Evolutionary conservation across 257 asterid species (phyloP).

Genomic region (Osmanthus fragrans): DNA sequence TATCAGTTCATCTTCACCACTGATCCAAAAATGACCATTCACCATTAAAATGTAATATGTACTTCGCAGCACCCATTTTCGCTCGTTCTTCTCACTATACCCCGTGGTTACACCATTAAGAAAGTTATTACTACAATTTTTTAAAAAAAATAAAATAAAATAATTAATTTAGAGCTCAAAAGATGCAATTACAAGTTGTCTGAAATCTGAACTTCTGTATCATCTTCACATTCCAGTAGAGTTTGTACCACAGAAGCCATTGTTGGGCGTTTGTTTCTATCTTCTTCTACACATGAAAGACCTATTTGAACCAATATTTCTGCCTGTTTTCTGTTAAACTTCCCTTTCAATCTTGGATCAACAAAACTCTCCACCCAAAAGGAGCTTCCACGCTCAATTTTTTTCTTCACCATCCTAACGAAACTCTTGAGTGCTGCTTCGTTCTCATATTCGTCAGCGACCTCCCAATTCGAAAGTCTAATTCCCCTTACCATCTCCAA

Average conservation of each 20-base stretch:
- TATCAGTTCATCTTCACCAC: too few relatives aligned
- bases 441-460: conserved; percentile 27
- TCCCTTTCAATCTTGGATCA: conserved; percentile 60
- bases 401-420: conserved; percentile 26
- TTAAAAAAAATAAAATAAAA: neutral
- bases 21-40: too few relatives aligned
- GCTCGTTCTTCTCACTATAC: too few relatives aligned
- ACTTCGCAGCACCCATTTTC: too few relatives aligned
- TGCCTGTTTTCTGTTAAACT: conserved; percentile 49
- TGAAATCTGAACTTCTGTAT: conserved; percentile 1
- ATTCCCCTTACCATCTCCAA: conserved; percentile 59
- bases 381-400: conserved; percentile 25
- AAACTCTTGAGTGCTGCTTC: conserved; percentile 37
- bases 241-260: conserved; percentile 68
- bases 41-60: too few relatives aligned
- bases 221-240: conserved; percentile 46
- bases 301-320: conserved; percentile 43
- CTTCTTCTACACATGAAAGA: conserved; percentile 58
- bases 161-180: neutral
- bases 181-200: neutral
- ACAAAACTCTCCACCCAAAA: conserved; percentile 53
- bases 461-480: conserved; percentile 50
- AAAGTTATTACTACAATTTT: neutral
- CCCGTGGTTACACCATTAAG: too few relatives aligned
- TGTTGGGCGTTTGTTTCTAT: conserved; percentile 60